Evolutionary conservation across 768 basidiomycete species (phyloP), one percentile per base, ranked within the genome.

Genomic region (Collybia mongolica): DNA sequence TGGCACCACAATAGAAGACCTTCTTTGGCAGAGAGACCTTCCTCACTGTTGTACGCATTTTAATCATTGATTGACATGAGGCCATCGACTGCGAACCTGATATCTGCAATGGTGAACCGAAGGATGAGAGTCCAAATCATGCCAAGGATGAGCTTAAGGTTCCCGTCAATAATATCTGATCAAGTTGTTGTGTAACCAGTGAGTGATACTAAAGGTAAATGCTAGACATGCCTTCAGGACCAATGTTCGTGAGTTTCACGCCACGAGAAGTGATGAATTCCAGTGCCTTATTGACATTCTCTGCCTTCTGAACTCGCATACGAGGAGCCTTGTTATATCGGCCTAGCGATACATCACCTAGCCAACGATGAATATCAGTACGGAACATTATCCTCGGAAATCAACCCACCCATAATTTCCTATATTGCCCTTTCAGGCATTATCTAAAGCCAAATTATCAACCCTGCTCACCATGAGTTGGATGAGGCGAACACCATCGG

Each of bases 121-220:
- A 98, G 79, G 61, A 99, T 94, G 32, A 98, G 80, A 0, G 93
- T 96, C 97, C 97, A 98, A 56, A 99, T 98, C 95, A 95, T 93
- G 26, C 93, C 95, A n/a, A 98, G 81, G 45, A 96, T 98, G 48
- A 99, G 87, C 70, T 98, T 99, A 55, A 95, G 69, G 66, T 96
- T 97, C n/a, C 95, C 95, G 66, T 99, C 97, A 49, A 99, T 94
- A 64, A 98, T 97, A 67, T 98, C 96, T 95, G 52, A n/a, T 29
- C 9, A 22, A 44, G 36, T 44, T 32, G 47, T 3, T 36, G 24
- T 56, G 37, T 51, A 58, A 24, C 46, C 38, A 39, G 39, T 23
- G 40, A 36, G 35, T 18, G 47, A 15, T 24, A 28, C 35, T 44
- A 49, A 43, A 26, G 15, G 35, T 23, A n/a, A 11, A 39, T 39